phyloP scores from a whole-genome alignment of 202 grass and related monocot genomes.

The Brachypodium distachyon region DNA sequence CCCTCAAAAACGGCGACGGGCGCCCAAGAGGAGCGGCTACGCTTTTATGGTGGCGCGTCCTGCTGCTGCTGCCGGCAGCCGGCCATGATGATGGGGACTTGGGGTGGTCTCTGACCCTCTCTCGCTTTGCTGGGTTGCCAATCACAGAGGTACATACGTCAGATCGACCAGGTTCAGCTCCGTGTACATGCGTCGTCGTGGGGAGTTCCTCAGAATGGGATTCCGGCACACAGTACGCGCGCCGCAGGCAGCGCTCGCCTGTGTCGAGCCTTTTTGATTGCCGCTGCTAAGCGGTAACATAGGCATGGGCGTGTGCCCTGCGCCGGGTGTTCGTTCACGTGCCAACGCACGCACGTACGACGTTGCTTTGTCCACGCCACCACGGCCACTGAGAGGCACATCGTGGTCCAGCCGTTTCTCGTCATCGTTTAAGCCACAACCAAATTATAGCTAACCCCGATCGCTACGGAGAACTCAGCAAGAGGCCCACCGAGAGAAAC shows the following conservation, averaged over 20 bases:
- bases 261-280: neutral
- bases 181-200: neutral
- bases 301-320: neutral
- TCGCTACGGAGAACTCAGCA: neutral
- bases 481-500: neutral
- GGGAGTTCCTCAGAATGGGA: no score
- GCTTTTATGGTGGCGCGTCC: neutral
- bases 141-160: no score
- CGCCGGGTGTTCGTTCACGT: neutral
- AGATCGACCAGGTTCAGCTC: neutral
- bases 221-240: no score
- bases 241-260: neutral
- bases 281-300: neutral
- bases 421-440: neutral
- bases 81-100: neutral
- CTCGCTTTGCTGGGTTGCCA: no score
- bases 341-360: neutral
- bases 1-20: neutral
- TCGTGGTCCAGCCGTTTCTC: neutral
- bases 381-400: no score
- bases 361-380: neutral
- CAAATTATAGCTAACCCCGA: neutral
- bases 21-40: no score
- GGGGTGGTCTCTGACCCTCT: no score
- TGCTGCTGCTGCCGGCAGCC: no score